Evolutionary conservation across 2,329 filamentous ascomycete genomes (phyloP), one percentile per base, ranked within the genome.

Genomic region (Cordyceps fumosorosea): DNA sequence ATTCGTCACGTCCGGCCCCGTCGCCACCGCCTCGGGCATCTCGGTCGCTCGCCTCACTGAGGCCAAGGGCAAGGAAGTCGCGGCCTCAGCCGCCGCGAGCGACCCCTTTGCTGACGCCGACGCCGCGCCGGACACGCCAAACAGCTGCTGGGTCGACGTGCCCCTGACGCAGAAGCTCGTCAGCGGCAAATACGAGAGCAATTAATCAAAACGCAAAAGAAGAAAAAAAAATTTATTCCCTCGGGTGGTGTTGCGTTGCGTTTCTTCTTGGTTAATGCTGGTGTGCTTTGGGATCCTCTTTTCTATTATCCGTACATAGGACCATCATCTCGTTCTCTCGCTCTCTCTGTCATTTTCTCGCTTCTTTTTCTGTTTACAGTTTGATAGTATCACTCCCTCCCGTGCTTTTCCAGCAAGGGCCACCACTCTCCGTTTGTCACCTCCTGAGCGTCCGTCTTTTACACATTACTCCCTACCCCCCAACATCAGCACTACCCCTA

Each of bases 101-200:
- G 87, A 91, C 69, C 89, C 89, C 2, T 93, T 93, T 71, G 89
- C 89, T 0, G 90, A 79, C 29, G 71, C 62, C 22, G 76, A 54
- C 66, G 66, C 62, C 63, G 65, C 29, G 54, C 66, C 26, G 60
- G 65, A 65, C 63, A 65, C 29, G 2, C 14, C 24, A 12, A 37
- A 8, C 40, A 18, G 3, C n/a, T 56, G 64, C 37, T 96, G 91
- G 91, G 81, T 82, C 32, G 83, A 86, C 47, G 82, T 96, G 44
- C 84, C 85, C 12, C 79, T 83, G 5, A 76, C 81, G 60, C 84
- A 84, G 74, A 93, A 88, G 76, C 73, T 95, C 66, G 81, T 89
- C 26, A 87, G 85, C 70, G 91, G 90, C 53, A 89, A 88, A 75
- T 96, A 95, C 73, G 84, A 90, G 68, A 84, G 84, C 51, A 73